A percentile compares a stretch with the other conserved stretches of the same genome.
Evolutionary conservation across 805 yeast species (phyloP).

Genomic region (Pichia rugopelliculosa): DNA sequence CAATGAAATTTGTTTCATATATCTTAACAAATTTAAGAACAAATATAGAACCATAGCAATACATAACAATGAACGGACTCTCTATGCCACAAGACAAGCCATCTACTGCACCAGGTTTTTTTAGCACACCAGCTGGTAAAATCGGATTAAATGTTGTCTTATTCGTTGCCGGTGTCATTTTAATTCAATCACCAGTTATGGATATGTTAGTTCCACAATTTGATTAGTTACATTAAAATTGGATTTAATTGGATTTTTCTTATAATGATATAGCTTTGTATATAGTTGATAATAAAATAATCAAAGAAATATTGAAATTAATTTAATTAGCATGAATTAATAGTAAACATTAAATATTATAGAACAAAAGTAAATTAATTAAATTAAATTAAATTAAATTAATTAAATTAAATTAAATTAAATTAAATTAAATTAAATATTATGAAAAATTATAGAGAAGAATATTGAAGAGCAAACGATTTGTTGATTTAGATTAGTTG

Average conservation of each 20-base stretch:
- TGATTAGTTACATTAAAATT: slow-evolving; percentile 14
- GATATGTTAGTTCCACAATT: slow-evolving; percentile 74
- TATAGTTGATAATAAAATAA: neutral
- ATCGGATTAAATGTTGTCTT: slow-evolving; percentile 54
- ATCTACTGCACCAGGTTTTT: slow-evolving; percentile 40
- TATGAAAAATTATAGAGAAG: too few relatives aligned
- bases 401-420: too few relatives aligned
- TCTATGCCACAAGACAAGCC: slow-evolving; percentile 15
- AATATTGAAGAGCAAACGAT: neutral
- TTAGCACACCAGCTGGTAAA: slow-evolving; percentile 58
- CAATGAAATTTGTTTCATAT: too few relatives aligned
- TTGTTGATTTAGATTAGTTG: too few relatives aligned
- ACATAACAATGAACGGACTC: neutral
- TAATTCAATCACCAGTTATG: slow-evolving; percentile 73
- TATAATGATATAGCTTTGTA: neutral
- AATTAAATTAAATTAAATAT: neutral
- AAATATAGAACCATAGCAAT: neutral
- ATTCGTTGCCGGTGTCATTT: slow-evolving; percentile 66
- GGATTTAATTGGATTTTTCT: neutral
- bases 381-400: too few relatives aligned
- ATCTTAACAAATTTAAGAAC: too few relatives aligned
- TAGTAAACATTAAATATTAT: too few relatives aligned
- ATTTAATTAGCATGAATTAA: too few relatives aligned
- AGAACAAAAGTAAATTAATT: too few relatives aligned
- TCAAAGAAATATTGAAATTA: neutral